Evolutionary conservation across 2,329 filamentous ascomycete genomes (phyloP).

Genomic region (Cordyceps pruinosa): DNA sequence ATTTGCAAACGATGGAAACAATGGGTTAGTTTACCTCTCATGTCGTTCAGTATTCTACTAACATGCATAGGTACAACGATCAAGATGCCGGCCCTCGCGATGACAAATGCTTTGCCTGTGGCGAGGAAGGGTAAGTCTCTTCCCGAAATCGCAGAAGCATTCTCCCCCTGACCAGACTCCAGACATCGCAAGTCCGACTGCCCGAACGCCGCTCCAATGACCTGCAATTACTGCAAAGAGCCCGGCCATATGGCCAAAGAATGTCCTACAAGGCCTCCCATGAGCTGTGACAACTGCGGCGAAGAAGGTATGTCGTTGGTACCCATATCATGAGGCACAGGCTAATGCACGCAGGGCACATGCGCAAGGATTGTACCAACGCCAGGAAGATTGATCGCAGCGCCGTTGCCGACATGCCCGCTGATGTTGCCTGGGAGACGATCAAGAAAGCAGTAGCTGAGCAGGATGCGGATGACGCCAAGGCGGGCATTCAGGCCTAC

Average conservation of each 20-base stretch:
- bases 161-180: background rate
- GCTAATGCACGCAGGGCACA: slow-evolving; percentile 42
- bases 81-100: slow-evolving; percentile 15
- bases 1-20: background rate
- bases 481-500: slow-evolving; percentile 53
- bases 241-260: slow-evolving; percentile 50
- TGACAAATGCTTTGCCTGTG: slow-evolving; percentile 31
- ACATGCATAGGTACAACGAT: slow-evolving; percentile 11
- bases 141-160: background rate
- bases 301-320: slow-evolving; percentile 42
- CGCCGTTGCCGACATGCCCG: slow-evolving; percentile 39
- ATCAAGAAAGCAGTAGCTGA: slow-evolving; percentile 46
- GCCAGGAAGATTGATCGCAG: slow-evolving; percentile 52
- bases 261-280: slow-evolving; percentile 53
- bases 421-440: slow-evolving; percentile 52
- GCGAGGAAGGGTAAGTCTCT: slow-evolving; percentile 27
- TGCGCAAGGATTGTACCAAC: slow-evolving; percentile 48
- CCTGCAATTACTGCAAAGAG: slow-evolving; percentile 41
- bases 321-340: background rate
- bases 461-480: slow-evolving; percentile 56
- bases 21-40: background rate
- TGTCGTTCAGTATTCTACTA: background rate
- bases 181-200: slow-evolving; percentile 31
- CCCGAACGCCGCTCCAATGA: slow-evolving; percentile 24
- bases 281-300: slow-evolving; percentile 54